These are phyloP conservation scores for Nigrospora sphaerica DNA, from an alignment of 2,329 filamentous ascomycete species.

Conservation along the genomic window DNA sequence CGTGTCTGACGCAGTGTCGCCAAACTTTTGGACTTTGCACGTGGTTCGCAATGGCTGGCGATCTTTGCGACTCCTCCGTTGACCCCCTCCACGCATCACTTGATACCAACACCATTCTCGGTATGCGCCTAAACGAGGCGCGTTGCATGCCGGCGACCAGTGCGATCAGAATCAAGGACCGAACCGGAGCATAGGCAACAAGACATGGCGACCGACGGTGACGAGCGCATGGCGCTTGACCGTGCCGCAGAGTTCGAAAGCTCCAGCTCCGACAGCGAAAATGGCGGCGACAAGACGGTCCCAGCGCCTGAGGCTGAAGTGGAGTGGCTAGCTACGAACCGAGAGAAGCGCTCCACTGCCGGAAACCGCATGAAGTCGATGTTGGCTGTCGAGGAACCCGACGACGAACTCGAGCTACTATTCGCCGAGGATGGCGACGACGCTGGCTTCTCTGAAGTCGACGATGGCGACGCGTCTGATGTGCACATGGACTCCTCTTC, in stretches of 20 bases:
- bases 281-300: conserved; percentile 16
- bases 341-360: conserved; percentile 71
- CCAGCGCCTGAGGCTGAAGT: conserved; percentile 26
- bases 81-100: no score
- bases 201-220: conserved; percentile 28
- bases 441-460: conserved; percentile 62
- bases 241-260: conserved; percentile 23
- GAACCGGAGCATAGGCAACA: no score
- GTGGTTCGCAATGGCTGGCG: no score
- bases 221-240: conserved; percentile 30
- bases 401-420: conserved; percentile 63
- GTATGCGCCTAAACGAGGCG: no score
- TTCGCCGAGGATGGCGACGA: conserved; percentile 69
- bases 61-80: no score
- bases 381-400: conserved; percentile 66
- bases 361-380: conserved; percentile 78
- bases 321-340: conserved; percentile 67
- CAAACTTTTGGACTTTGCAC: no score
- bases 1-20: no score
- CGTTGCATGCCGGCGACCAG: no score
- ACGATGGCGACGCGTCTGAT: conserved; percentile 58
- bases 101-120: no score
- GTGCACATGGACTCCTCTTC: conserved; percentile 81
- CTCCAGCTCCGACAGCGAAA: conserved; percentile 26
- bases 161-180: no score